A percentile compares a stretch with the other conserved stretches of the same genome.
These are phyloP conservation scores for Podila verticillata DNA, from an alignment of 192 early-diverging fungal genomes.

Conservation along the genomic window DNA sequence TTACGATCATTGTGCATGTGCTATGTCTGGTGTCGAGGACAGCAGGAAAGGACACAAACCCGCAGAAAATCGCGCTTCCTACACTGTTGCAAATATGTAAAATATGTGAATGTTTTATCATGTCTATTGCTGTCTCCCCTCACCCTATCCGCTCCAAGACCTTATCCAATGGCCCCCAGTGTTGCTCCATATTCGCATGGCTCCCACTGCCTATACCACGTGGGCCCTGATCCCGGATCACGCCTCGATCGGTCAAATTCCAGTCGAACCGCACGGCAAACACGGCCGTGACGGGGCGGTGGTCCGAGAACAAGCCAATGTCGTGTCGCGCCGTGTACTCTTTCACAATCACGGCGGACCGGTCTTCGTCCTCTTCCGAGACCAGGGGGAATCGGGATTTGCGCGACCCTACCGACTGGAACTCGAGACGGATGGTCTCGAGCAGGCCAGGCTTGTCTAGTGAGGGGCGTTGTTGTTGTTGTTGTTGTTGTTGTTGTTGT, in stretches of 20 bases:
- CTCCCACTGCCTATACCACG: not conserved
- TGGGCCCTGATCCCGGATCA: not conserved
- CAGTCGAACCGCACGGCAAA: constrained; percentile 62
- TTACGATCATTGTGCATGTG: not conserved
- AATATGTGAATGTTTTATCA: not conserved
- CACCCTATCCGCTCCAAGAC: constrained; percentile 20
- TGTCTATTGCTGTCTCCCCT: not conserved
- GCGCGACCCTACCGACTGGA: not conserved
- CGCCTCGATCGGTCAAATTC: constrained; percentile 38
- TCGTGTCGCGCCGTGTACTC: constrained; percentile 54
- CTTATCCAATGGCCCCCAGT: constrained; percentile 38
- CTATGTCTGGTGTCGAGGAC: not conserved
- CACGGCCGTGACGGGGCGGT: constrained; percentile 60
- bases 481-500: not conserved
- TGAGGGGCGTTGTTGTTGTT: not conserved
- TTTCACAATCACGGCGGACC: constrained; percentile 29
- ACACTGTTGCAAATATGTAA: not conserved
- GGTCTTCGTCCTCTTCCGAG: constrained; percentile 39
- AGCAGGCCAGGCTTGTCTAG: not conserved
- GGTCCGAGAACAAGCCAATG: constrained; percentile 56
- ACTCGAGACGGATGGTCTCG: not conserved
- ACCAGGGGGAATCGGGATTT: not conserved
- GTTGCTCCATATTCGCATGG: not conserved
- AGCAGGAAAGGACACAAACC: too few relatives aligned
- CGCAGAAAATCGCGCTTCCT: too few relatives aligned